Evolutionary conservation across 305 asterid species (phyloP), one percentile per base, ranked within the genome.

Genomic region (Rubia balearica): DNA sequence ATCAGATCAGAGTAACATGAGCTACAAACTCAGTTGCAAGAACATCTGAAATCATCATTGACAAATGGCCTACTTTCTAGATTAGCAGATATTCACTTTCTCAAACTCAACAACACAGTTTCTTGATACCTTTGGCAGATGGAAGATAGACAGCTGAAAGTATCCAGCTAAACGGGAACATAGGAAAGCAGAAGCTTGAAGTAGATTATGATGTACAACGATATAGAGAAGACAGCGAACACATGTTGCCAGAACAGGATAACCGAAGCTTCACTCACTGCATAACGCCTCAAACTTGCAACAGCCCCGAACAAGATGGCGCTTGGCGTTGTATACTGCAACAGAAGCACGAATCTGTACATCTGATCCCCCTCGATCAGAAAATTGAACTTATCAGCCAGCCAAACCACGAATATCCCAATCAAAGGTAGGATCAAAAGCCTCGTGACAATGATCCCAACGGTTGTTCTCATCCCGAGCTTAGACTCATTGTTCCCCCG

Each of bases 231-330:
- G 40, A 93, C 77, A 7, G 91, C 97, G 56, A 82, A 82, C 16
- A 90, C 73, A 61, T 93, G 96, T 61, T 90, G 97, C 98, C 97
- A 93, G 83, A 92, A 92, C 43, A 92, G 93, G 60, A 89, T 79
- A 36, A 96, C 89, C 8, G 98, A 89, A 71, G 98, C 96, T 80
- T 92, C 98, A 6, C 81, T 75, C 68, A 90, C 96, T 21, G 97
- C 96, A 76, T 90, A 92, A 33, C 95, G 91, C 76, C 98, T 89
- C 81, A 92, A 80, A 66, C 90, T 88, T 57, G 98, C 98, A 45
- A 92, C 85, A 40, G 98, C 95, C 48, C 98, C 98, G 80, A 92
- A 73, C 81, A 89, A 74, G 77, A 92, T 89, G 14, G 98, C 97
- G 71, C 94, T 92, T 2, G 98, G 98, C 11, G 81, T 85, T 6